A percentile compares a stretch with the other conserved stretches of the same genome.
phyloP scores from a whole-genome alignment of 2,329 filamentous ascomycete species.

The Aureobasidium musti region DNA sequence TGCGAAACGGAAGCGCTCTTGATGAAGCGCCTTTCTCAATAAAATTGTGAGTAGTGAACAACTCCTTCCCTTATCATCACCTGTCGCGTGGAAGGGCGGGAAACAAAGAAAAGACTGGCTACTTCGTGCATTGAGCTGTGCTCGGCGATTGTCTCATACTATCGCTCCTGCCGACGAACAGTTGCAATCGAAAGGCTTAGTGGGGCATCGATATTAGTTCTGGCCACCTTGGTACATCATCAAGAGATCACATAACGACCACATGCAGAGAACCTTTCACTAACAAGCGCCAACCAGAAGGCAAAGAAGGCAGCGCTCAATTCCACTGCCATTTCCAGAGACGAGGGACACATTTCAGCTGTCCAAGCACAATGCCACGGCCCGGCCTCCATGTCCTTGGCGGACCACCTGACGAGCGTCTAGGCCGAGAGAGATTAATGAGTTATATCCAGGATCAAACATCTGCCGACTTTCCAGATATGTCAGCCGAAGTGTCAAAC shows the following conservation, averaged over 20 bases:
- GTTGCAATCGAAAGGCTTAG: neutral
- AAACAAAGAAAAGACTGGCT: neutral
- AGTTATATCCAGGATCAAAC: slow-evolving; percentile 31
- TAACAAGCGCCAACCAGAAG: neutral
- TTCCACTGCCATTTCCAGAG: neutral
- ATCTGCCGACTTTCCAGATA: slow-evolving; percentile 28
- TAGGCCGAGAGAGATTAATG: slow-evolving; percentile 29
- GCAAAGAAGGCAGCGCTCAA: neutral
- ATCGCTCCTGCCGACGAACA: neutral
- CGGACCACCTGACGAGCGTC: slow-evolving; percentile 9
- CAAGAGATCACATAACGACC: neutral
- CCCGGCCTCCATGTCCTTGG: neutral
- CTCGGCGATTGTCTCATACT: neutral
- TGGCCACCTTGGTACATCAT: neutral
- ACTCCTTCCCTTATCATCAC: neutral
- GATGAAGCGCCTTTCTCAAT: neutral
- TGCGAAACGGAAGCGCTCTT: neutral
- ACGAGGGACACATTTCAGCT: neutral
- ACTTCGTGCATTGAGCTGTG: neutral
- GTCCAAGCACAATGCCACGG: slow-evolving; percentile 21
- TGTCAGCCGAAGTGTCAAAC: slow-evolving; percentile 23
- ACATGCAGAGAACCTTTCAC: neutral
- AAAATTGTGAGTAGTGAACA: slow-evolving; percentile 8
- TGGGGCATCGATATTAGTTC: neutral
- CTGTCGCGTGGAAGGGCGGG: neutral